These are phyloP conservation scores for Elsinoe ampelina DNA, from an alignment of 2,329 filamentous ascomycete genomes.

Conservation along the genomic window DNA sequence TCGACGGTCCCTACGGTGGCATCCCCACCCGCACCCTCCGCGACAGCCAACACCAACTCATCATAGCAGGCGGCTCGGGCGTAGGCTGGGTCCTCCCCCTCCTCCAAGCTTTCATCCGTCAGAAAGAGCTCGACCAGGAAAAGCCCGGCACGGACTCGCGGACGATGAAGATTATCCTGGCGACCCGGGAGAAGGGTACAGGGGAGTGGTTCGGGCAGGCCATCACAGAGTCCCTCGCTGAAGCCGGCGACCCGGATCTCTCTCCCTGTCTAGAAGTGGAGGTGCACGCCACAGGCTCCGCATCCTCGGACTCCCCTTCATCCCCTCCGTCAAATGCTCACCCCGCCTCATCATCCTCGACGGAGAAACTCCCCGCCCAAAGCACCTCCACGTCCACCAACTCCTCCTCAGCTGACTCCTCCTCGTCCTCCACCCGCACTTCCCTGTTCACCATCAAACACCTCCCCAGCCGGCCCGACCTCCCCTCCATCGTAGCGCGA, in stretches of 20 bases:
- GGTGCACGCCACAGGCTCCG: too few species aligned
- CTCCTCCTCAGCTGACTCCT: too few species aligned
- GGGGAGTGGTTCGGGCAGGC: constrained; percentile 30
- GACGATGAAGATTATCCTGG: constrained; percentile 24
- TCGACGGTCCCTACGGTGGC: constrained; percentile 54
- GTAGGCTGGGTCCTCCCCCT: constrained; percentile 45
- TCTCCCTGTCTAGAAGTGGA: constrained; percentile 5
- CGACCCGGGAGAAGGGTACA: constrained; percentile 29
- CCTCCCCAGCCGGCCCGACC: constrained; percentile 27
- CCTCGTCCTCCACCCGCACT: too few species aligned
- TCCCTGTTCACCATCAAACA: constrained; percentile 11
- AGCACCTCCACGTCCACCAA: too few species aligned
- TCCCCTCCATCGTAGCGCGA: constrained; percentile 24
- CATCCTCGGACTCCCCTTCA: too few species aligned
- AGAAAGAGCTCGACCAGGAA: constrained; percentile 16
- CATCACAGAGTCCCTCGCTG: constrained; percentile 23
- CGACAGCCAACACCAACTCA: constrained; percentile 35
- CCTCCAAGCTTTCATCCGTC: constrained; percentile 31
- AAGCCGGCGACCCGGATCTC: constrained; percentile 12
- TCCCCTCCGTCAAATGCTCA: too few species aligned
- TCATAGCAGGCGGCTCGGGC: constrained; percentile 49
- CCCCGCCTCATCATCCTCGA: too few species aligned
- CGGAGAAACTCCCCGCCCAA: too few species aligned
- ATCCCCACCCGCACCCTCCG: constrained; percentile 31
- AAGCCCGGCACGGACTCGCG: not conserved